Conservation (phyloP, 2,329 filamentous ascomycete genomes). For the Hypocrella siamensis region DNA sequence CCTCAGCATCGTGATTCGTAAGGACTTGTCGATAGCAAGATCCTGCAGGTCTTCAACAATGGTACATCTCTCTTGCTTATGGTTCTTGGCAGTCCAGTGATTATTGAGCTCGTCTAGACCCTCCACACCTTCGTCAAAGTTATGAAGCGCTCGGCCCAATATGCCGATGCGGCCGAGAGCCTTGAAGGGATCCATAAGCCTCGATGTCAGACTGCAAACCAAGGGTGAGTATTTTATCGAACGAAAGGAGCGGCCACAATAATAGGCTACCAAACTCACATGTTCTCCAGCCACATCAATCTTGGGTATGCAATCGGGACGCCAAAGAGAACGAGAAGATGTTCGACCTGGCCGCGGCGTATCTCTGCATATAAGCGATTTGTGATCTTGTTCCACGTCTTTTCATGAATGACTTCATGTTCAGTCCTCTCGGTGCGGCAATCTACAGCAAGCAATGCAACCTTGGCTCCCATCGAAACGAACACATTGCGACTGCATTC, state of each 20-base stretch:
- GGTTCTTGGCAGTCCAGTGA: slow-evolving; percentile 92
- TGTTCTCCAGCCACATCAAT: slow-evolving; percentile 54
- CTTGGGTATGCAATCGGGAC: slow-evolving; percentile 73
- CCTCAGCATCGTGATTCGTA: slow-evolving; percentile 80
- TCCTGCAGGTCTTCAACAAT: slow-evolving; percentile 87
- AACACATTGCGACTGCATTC: slow-evolving; percentile 77
- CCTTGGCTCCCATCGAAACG: slow-evolving; percentile 62
- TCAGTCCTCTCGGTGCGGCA: slow-evolving; percentile 81
- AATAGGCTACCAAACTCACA: slow-evolving; percentile 55
- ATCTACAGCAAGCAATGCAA: slow-evolving; percentile 77
- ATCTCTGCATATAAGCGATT: slow-evolving; percentile 75
- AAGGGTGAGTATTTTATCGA: not conserved
- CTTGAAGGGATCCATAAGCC: slow-evolving; percentile 77
- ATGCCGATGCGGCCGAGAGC: slow-evolving; percentile 69
- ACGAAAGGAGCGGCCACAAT: slow-evolving; percentile 40
- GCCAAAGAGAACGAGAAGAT: slow-evolving; percentile 74
- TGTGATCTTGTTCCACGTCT: slow-evolving; percentile 76
- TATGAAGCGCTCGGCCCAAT: slow-evolving; percentile 68
- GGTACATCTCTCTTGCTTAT: slow-evolving; percentile 78
- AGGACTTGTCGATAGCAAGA: slow-evolving; percentile 79
- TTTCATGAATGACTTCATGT: slow-evolving; percentile 63
- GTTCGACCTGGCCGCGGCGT: slow-evolving; percentile 68
- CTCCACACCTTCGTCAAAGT: slow-evolving; percentile 82
- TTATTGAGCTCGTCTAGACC: slow-evolving; percentile 87
- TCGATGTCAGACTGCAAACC: slow-evolving; percentile 55